Evolutionary conservation across 768 basidiomycete genomes (phyloP).

Genomic region (Cyclocybe cylindracea): DNA sequence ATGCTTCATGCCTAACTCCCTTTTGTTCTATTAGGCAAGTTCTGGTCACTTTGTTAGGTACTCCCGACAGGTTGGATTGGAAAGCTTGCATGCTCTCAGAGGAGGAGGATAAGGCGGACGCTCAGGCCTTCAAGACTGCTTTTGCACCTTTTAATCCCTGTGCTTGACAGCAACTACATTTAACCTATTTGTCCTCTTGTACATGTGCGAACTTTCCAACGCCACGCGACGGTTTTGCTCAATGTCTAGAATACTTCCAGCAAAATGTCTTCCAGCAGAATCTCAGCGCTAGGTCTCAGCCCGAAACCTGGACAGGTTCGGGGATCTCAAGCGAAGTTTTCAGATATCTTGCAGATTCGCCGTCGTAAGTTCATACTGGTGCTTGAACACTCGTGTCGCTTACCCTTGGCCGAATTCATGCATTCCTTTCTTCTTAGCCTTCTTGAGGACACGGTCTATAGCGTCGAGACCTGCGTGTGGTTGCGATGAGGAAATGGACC

Average conservation of each 20-base stretch:
- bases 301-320: no score
- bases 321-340: no score
- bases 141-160: conserved; percentile 75
- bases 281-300: no score
- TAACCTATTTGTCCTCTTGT: background rate
- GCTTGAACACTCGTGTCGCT: background rate
- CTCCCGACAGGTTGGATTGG: conserved; percentile 88
- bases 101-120: conserved; percentile 85
- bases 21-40: conserved; percentile 60
- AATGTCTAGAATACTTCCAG: background rate
- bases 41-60: conserved; percentile 72
- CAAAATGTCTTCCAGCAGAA: no score
- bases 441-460: conserved; percentile 76
- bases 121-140: conserved; percentile 78
- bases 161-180: conserved; percentile 4
- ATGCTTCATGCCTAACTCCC: background rate
- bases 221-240: no score
- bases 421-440: conserved; percentile 63
- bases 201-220: background rate
- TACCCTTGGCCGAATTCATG: conserved; percentile 68
- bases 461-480: conserved; percentile 72
- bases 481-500: background rate
- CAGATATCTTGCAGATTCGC: no score
- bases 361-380: no score
- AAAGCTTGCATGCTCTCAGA: conserved; percentile 83